Evolutionary conservation across 306 rosid genomes (phyloP), one percentile per base, ranked within the genome.

Genomic region (Biancaea sappan): DNA sequence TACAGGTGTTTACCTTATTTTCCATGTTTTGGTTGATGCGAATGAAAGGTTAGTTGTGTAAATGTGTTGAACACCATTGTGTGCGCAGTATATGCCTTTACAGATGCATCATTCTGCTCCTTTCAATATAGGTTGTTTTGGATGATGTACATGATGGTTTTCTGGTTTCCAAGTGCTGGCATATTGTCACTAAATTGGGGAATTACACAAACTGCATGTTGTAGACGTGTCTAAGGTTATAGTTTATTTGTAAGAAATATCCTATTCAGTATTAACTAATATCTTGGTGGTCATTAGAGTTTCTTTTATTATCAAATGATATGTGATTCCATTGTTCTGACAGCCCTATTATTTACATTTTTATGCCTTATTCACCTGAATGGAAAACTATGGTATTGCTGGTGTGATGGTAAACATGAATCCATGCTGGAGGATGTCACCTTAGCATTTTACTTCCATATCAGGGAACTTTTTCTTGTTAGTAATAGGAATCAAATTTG

Each of bases 1-100:
- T 66, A 28, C 13, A 29, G 31, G 18, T 26, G 60, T 75, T 77
- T n/a, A n/a, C n/a, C n/a, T n/a, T n/a, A n/a, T 31, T 43, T 72
- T 61, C 22, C 0, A 28, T 78, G 53, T n/a, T 74, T 40, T 25
- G 6, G 37, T 52, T 35, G 22, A 15, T 66, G 66, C 18, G 2
- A 51, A 31, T 66, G n/a, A 41, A 72, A 13, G 34, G 21, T 31
- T 47, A 53, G 29, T 16, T 52, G 70, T 62, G 51, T 57, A 28
- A 57, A 57, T 19, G 43, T 48, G 21, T 50, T 54, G 43, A 56
- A 13, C 31, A 6, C 59, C 4, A 26, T 25, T 24, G 21, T 18
- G 47, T 58, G 51, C 35, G 16, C 34, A 14, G 12, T 18, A 51
- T 72, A 37, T 72, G 63, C 63, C 63, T 34, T 59, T 15, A 4